Conservation (phyloP, 2,329 filamentous ascomycete species). For the Parascedosporium putredinis region DNA sequence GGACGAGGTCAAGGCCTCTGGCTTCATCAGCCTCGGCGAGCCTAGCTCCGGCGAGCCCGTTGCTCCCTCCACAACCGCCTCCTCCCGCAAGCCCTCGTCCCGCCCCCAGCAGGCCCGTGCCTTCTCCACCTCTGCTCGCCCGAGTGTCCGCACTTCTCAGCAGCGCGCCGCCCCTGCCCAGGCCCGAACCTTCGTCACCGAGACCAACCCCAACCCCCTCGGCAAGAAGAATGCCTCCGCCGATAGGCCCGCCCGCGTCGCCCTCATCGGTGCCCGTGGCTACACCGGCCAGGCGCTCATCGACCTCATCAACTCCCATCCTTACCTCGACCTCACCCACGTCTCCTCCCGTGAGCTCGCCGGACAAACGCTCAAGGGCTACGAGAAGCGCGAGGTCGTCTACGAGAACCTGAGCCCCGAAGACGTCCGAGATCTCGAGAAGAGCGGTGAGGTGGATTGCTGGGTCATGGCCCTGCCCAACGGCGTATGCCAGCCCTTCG, state of each 20-base stretch:
- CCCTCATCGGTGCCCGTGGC: slow-evolving; percentile 81
- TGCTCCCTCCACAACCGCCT: slow-evolving; percentile 26
- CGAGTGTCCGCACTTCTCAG: not conserved
- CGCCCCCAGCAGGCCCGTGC: slow-evolving; percentile 29
- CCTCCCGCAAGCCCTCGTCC: slow-evolving; percentile 35
- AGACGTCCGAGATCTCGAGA: slow-evolving; percentile 76
- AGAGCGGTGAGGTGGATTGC: slow-evolving; percentile 77
- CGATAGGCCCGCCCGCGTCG: slow-evolving; percentile 65
- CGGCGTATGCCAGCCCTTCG: slow-evolving; percentile 85
- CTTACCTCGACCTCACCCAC: slow-evolving; percentile 78
- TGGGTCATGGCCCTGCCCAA: slow-evolving; percentile 98
- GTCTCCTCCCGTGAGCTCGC: slow-evolving; percentile 89
- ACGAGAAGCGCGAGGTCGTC: slow-evolving; percentile 80
- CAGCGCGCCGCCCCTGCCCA: not conserved
- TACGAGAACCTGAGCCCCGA: slow-evolving; percentile 87
- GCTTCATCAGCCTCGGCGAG: slow-evolving; percentile 78
- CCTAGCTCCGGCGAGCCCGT: slow-evolving; percentile 47
- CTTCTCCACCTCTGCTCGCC: slow-evolving; percentile 51
- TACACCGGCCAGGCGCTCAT: slow-evolving; percentile 92
- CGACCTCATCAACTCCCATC: slow-evolving; percentile 75
- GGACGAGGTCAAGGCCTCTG: slow-evolving; percentile 73
- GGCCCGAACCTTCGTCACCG: slow-evolving; percentile 31
- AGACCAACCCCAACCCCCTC: slow-evolving; percentile 79
- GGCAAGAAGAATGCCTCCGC: slow-evolving; percentile 83
- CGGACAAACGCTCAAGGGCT: slow-evolving; percentile 79